phyloP scores from a whole-genome alignment of 345 rosid genomes.

The Populus simonii region DNA sequence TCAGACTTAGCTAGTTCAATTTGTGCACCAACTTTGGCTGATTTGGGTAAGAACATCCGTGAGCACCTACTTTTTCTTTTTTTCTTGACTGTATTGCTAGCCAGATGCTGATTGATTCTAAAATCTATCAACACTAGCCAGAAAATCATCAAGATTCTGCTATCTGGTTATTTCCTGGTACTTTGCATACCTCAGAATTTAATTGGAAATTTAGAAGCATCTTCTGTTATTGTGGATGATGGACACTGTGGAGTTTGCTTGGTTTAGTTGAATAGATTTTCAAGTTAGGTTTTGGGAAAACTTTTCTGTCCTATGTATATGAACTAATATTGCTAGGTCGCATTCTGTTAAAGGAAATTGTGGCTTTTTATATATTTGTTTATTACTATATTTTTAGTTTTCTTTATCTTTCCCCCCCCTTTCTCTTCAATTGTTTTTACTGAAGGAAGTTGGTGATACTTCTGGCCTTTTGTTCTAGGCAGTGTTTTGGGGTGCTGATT shows the following conservation, averaged over 20 bases:
- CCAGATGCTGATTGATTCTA: neutral
- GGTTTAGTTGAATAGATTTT: neutral
- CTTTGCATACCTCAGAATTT: neutral
- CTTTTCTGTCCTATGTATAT: neutral
- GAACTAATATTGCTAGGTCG: neutral
- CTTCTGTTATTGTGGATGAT: neutral
- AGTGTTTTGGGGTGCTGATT: slow-evolving; percentile 11
- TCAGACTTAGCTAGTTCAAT: neutral
- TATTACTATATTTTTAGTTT: neutral
- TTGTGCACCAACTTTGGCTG: neutral
- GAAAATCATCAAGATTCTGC: neutral
- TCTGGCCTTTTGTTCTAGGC: slow-evolving; percentile 8
- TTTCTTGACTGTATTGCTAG: slow-evolving; percentile 3
- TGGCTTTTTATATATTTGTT: neutral
- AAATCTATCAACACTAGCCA: neutral
- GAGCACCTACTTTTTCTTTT: neutral
- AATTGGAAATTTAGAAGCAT: neutral
- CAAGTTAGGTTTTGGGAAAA: neutral
- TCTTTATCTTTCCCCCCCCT: neutral
- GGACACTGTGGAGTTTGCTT: neutral
- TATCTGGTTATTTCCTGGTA: neutral
- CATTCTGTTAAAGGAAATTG: neutral
- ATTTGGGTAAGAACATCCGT: neutral
- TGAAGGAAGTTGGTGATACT: slow-evolving; percentile 1
- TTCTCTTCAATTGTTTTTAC: slow-evolving; percentile 1